Evolutionary conservation across 2,329 filamentous ascomycete genomes (phyloP).

Genomic region (Magnaporthales sp.): DNA sequence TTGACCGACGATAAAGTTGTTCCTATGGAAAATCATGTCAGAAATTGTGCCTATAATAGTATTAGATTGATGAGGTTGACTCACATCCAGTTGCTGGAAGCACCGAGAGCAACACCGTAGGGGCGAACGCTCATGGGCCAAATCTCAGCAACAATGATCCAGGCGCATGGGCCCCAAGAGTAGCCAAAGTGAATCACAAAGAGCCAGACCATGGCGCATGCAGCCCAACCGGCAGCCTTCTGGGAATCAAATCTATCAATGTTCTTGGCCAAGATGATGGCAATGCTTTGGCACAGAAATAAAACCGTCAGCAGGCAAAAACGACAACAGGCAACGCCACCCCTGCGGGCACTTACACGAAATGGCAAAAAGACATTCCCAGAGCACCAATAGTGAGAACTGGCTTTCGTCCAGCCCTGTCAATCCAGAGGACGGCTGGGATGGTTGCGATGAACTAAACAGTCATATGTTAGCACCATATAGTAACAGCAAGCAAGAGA

Average conservation of each 20-base stretch:
- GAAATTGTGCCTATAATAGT: background rate
- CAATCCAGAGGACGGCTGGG: conserved; percentile 57
- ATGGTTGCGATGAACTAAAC: conserved; percentile 51
- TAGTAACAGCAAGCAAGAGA: background rate
- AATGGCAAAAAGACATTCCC: conserved; percentile 62
- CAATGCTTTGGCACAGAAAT: conserved; percentile 40
- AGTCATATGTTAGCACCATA: background rate
- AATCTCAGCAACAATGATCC: conserved; percentile 68
- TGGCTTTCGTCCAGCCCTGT: conserved; percentile 54
- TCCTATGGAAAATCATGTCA: conserved; percentile 20
- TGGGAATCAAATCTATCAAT: conserved; percentile 49
- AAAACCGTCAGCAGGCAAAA: background rate
- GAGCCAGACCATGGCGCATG: conserved; percentile 60
- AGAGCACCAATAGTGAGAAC: conserved; percentile 55
- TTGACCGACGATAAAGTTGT: conserved; percentile 57
- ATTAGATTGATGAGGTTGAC: conserved; percentile 4
- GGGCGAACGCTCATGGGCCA: conserved; percentile 63
- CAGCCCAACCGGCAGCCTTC: conserved; percentile 60
- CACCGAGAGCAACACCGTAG: conserved; percentile 62
- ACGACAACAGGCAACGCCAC: background rate
- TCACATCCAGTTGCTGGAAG: conserved; percentile 57
- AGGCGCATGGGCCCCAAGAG: conserved; percentile 65
- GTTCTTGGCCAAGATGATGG: conserved; percentile 57
- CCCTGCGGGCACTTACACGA: conserved; percentile 20
- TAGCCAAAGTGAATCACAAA: conserved; percentile 67